phyloP scores from a whole-genome alignment of 1,139 yeast species.

The Candida freyschussii region DNA sequence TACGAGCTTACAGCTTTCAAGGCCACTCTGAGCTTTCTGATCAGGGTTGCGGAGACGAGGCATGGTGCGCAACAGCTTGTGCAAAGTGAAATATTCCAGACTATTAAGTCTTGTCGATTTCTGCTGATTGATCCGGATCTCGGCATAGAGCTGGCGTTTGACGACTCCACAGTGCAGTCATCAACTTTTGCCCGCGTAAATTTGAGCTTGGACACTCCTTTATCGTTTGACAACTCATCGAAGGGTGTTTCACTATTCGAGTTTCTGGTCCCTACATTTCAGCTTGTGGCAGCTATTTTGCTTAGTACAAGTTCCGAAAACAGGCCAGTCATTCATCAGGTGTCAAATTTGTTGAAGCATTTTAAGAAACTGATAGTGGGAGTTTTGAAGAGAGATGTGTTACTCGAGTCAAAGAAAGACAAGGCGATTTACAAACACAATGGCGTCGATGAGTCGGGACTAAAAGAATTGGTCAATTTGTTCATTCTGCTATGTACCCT shows the following conservation, averaged over 20 bases:
- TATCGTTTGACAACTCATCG: constrained; percentile 30
- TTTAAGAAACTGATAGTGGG: constrained; percentile 59
- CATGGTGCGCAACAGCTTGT: constrained; percentile 72
- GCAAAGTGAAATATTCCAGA: constrained; percentile 66
- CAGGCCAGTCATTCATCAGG: constrained; percentile 53
- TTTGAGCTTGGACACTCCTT: constrained; percentile 49
- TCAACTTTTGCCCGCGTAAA: constrained; percentile 36
- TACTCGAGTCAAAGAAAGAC: constrained; percentile 26
- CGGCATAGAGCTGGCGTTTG: constrained; percentile 49
- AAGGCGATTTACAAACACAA: constrained; percentile 24
- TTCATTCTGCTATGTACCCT: constrained; percentile 55
- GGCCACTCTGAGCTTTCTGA: constrained; percentile 61
- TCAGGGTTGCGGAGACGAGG: constrained; percentile 71
- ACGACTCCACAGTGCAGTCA: constrained; percentile 29
- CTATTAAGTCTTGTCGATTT: constrained; percentile 53
- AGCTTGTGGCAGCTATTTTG: constrained; percentile 60
- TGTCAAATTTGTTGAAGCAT: constrained; percentile 46
- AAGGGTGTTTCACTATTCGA: constrained; percentile 56
- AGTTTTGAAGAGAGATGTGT: constrained; percentile 63
- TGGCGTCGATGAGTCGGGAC: constrained; percentile 28
- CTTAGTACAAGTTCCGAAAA: constrained; percentile 80
- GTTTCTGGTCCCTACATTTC: constrained; percentile 72
- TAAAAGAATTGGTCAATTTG: constrained; percentile 49
- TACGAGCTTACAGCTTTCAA: constrained; percentile 77
- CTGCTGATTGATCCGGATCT: constrained; percentile 74